Evolutionary conservation across 78 protist species (phyloP), one percentile per base, ranked within the genome.

Genomic region (Speleostelium caveatum): DNA sequence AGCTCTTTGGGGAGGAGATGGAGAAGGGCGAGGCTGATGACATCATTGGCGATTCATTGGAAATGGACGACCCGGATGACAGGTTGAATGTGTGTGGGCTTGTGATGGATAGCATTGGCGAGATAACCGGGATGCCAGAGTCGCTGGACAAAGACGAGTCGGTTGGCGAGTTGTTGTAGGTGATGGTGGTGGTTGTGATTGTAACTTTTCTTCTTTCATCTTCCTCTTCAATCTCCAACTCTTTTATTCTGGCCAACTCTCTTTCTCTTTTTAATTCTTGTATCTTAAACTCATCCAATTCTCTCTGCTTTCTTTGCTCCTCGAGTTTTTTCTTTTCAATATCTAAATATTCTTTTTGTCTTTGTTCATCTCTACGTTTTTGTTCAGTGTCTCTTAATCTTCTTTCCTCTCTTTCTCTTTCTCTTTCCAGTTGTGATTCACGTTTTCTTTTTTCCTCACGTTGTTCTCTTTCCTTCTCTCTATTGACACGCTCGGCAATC

Each of bases 151-250:
- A n/a, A n/a, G n/a, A n/a, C n/a, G n/a, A n/a, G n/a, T n/a, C n/a
- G n/a, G n/a, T n/a, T n/a, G n/a, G n/a, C n/a, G n/a, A 16, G 45
- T 26, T 36, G 62, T 28, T 24, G 36, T 58, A 24, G 22, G 16
- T 24, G 75, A 42, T 26, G 36, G n/a, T 42, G 53, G 24, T 69
- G 75, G 55, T 28, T 38, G 26, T 63, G 72, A 63, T 63, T 63
- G 19, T n/a, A n/a, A n/a, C n/a, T n/a, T n/a, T n/a, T n/a, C n/a
- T n/a, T n/a, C n/a, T n/a, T n/a, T n/a, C n/a, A n/a, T n/a, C n/a
- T n/a, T n/a, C n/a, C n/a, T n/a, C n/a, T n/a, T 66, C 73, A 4
- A 38, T 30, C 6, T 66, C 73, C 1, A 66, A n/a, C 30, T 71
- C 76, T 49, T 45, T 71, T 71, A 49, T n/a, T 22, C 19, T 33